A percentile compares a stretch with the other conserved stretches of the same genome.
Evolutionary conservation across 257 asterid species (phyloP).

Genomic region (Fraxinus cuspidata): DNA sequence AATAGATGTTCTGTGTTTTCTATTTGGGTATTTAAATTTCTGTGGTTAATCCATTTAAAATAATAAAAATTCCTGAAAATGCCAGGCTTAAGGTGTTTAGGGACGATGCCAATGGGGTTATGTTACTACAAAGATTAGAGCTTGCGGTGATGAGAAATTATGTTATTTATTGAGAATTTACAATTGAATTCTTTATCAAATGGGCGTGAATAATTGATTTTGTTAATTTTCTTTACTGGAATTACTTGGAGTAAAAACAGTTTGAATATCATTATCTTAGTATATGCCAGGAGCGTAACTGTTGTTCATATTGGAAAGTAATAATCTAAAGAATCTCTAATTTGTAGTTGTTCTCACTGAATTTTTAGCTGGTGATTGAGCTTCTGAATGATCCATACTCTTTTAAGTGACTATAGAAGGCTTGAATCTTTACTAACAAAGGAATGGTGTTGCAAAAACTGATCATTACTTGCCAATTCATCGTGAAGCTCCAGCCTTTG

Average conservation of each 20-base stretch:
- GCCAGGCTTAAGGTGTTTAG: background rate
- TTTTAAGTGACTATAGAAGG: background rate
- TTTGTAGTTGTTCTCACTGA: too few relatives aligned
- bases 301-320: too few relatives aligned
- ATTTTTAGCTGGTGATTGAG: too few relatives aligned
- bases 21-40: too few relatives aligned
- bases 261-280: too few relatives aligned
- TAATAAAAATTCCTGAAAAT: background rate
- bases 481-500: slow-evolving; percentile 93
- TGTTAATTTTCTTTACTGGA: too few relatives aligned
- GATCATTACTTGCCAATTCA: slow-evolving; percentile 89
- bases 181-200: background rate
- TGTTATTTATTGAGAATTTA: background rate
- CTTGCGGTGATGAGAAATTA: background rate
- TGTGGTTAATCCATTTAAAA: too few relatives aligned
- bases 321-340: too few relatives aligned
- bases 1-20: too few relatives aligned
- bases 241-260: background rate
- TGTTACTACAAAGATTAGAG: background rate
- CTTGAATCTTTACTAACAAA: slow-evolving; percentile 22
- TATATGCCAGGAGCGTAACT: too few relatives aligned
- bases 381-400: background rate
- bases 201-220: background rate
- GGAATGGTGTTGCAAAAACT: slow-evolving; percentile 50
- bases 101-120: background rate